Base-by-base conservation (phyloP, 1,284 basidiomycete genomes). In the Trichosporon ovoides region DNA sequence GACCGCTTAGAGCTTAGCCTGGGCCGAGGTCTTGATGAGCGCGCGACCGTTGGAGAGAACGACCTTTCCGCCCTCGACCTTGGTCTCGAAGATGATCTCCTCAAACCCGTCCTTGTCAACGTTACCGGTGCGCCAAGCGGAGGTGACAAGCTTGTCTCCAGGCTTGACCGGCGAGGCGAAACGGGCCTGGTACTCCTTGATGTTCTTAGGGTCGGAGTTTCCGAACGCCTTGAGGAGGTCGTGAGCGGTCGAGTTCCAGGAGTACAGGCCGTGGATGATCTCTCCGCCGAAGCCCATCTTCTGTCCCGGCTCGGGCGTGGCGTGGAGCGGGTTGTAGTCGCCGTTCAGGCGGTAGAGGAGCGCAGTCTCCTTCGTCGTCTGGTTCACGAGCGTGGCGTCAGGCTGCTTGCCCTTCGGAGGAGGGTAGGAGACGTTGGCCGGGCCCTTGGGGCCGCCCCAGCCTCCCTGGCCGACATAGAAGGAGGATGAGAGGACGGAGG, bases 311-410 rank as follows among this genome's bases (percentile, higher is more conserved):
- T 57, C 57, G 18, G 61, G 61, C 19, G 58, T 59, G 2, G 56
- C 53, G 58, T 62, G 61, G 9, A 62, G 61, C 3, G 61, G 61
- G 61, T 62, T 62, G 61, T 62, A 62, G 61, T 62, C 61, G 40
- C 61, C 61, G 53, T 62, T 62, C 28, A 62, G 61, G 35, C 61
- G 61, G 50, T 62, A 62, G 20, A 62, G 61, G 36, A 62, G 53
- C 5, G 61, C 52, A 1, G 61, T 62, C 56, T 55, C 53, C 31
- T 49, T 36, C 16, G 40, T 52, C 10, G 61, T 62, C 58, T 62
- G 61, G 53, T 57, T 38, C 7, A 31, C 28, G 22, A 62, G 35
- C 1, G 51, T 52, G 16, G 33, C 50, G 53, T 62, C 58, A 14
- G 58, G 61, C 40, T 34, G 9, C 55, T 53, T 52, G 53, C 34